These are phyloP conservation scores for Psilocybe cyanescens DNA, from an alignment of 768 basidiomycete genomes.

Conservation along the genomic window DNA sequence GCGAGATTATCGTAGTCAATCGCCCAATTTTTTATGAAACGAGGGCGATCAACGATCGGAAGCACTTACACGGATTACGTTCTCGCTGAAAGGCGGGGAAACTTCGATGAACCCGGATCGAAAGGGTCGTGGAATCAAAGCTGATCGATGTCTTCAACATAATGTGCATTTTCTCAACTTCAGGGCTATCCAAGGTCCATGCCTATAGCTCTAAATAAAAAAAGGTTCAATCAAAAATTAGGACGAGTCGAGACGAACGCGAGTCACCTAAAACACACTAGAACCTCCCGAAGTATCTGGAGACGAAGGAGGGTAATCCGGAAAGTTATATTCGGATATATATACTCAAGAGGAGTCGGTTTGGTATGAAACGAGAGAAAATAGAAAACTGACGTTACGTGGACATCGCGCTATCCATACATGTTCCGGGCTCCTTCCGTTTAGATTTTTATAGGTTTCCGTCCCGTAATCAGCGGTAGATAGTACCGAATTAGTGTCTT, in stretches of 20 bases:
- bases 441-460: background rate
- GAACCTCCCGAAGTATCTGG: background rate
- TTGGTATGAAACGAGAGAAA: background rate
- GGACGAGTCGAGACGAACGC: background rate
- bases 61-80: conserved; percentile 4
- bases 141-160: background rate
- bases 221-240: background rate
- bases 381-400: background rate
- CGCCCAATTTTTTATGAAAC: conserved; percentile 3
- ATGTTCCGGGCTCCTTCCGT: background rate
- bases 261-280: background rate
- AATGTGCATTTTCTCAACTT: background rate
- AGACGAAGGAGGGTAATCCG: background rate
- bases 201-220: background rate
- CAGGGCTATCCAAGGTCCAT: background rate
- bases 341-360: background rate
- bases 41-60: conserved; percentile 11
- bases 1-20: conserved; percentile 22
- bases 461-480: background rate
- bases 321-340: background rate
- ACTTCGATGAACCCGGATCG: conserved; percentile 6
- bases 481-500: background rate
- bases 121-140: background rate
- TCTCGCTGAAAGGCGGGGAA: conserved; percentile 5
- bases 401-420: background rate